Evolutionary conservation across 1,139 yeast genomes (phyloP), one percentile per base, ranked within the genome.

Genomic region (Kluyveromyces marxianus): DNA sequence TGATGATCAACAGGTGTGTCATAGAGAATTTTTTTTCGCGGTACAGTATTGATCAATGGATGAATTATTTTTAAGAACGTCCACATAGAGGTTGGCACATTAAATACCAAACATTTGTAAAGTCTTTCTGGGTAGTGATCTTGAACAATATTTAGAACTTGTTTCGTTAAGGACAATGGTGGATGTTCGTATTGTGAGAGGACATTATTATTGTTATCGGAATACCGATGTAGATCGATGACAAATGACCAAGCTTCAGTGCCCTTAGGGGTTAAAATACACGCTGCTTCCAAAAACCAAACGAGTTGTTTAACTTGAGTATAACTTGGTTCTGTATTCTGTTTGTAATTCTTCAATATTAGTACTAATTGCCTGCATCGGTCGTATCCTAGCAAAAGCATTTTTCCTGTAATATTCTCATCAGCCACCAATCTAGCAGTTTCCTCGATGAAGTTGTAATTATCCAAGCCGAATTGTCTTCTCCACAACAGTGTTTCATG

Each of bases 281-380:
- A 88, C 25, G 85, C 92, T 41, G 86, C 72, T 63, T 92, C 97
- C 57, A 92, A 76, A 87, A 84, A 85, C 67, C 73, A 92, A 25
- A 92, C 96, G 59, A 92, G 72, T 59, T 87, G 96, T 64, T 90
- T 95, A 4, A 92, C 96, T 63, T 92, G 98, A 54, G 85, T 76
- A 47, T 81, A 81, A 1, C 92, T 77, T 2, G 92, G 77, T 54
- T 86, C 79, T 2, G 98, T 92, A 66, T 92, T 92, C 65, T 92
- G 97, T 54, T 94, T 77, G 25, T 97, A 97, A 28, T 95, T 92
- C 59, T 88, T 81, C 62, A 92, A 74, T 60, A 88, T 89, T 33
- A 89, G 71, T 57, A 96, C 83, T 1, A 97, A 97, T 54, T 97
- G 74, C 48, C 82, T 76, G 54, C 84, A 86, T 53, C 80, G 79